These are phyloP conservation scores for Mycena haematopus DNA, from an alignment of 768 basidiomycete genomes.

Conservation along the genomic window DNA sequence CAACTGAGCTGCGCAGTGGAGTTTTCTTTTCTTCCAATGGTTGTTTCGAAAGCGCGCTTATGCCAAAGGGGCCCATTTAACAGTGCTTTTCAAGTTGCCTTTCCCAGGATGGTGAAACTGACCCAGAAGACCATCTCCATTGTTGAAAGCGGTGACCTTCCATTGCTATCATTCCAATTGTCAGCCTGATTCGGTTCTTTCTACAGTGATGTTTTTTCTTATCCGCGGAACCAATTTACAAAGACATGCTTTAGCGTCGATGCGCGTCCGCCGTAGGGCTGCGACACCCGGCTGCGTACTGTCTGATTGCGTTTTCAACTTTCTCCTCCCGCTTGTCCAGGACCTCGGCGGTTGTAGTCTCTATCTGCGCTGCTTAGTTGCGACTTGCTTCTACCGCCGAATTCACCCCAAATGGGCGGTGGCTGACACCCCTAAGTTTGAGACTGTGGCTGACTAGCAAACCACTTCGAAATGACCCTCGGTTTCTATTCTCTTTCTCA, in stretches of 20 bases:
- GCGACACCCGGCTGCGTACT: conserved; percentile 14
- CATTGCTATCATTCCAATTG: conserved; percentile 29
- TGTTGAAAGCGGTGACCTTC: conserved; percentile 26
- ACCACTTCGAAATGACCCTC: background rate
- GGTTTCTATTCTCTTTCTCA: background rate
- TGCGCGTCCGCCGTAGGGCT: conserved; percentile 5
- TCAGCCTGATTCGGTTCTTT: conserved; percentile 15
- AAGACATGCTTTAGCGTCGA: conserved; percentile 3
- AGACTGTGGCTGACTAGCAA: conserved; percentile 13
- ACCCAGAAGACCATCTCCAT: conserved; percentile 23
- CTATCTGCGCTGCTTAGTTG: conserved; percentile 11
- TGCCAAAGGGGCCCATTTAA: conserved; percentile 5
- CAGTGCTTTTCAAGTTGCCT: conserved; percentile 23
- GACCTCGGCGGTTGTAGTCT: conserved; percentile 11
- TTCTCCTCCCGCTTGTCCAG: background rate
- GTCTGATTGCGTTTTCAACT: conserved; percentile 23
- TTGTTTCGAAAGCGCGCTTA: conserved; percentile 9
- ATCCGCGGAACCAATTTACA: conserved; percentile 23
- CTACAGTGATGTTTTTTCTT: background rate
- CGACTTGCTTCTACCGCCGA: conserved; percentile 11
- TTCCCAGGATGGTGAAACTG: conserved; percentile 27
- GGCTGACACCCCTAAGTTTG: conserved; percentile 29
- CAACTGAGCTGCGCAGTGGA: conserved; percentile 17
- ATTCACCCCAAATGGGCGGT: conserved; percentile 22
- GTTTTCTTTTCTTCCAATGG: conserved; percentile 4